phyloP scores from a whole-genome alignment of 768 basidiomycete species.

The Pleurotus cornucopiae region DNA sequence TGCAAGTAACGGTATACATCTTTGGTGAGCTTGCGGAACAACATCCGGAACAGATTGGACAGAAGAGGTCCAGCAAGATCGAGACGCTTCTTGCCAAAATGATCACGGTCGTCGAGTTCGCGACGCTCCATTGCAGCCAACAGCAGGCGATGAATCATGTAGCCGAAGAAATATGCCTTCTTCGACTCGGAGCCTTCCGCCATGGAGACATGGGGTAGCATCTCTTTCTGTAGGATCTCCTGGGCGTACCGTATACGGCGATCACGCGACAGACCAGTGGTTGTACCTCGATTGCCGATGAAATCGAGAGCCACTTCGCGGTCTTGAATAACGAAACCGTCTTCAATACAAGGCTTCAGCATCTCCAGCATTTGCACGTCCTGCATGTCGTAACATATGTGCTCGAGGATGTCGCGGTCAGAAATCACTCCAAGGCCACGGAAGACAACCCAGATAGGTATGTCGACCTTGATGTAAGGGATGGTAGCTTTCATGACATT shows the following conservation, averaged over 20 bases:
- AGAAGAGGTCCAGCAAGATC: constrained; percentile 95
- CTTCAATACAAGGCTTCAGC: constrained; percentile 97
- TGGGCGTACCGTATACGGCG: constrained; percentile 94
- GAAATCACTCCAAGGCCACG: constrained; percentile 96
- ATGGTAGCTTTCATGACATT: constrained; percentile 96
- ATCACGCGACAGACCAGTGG: constrained; percentile 86
- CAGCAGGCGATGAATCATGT: constrained; percentile 96
- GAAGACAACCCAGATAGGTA: constrained; percentile 99
- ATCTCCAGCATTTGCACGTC: constrained; percentile 96
- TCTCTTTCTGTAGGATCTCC: constrained; percentile 97
- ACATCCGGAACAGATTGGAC: constrained; percentile 96
- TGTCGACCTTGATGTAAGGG: constrained; percentile 97
- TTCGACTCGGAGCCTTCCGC: constrained; percentile 93
- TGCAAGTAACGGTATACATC: constrained; percentile 97
- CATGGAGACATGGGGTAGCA: constrained; percentile 97
- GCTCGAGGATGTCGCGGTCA: constrained; percentile 95
- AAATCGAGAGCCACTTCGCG: constrained; percentile 97
- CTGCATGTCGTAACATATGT: constrained; percentile 97
- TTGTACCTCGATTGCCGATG: constrained; percentile 97
- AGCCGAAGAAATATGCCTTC: constrained; percentile 99
- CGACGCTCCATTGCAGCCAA: constrained; percentile 91
- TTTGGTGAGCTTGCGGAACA: constrained; percentile 94
- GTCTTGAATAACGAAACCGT: constrained; percentile 97
- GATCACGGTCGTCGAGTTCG: constrained; percentile 98
- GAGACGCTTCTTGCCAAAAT: constrained; percentile 97